phyloP scores from a whole-genome alignment of 176 grass and related monocot genomes.

The Themeda triandra region DNA sequence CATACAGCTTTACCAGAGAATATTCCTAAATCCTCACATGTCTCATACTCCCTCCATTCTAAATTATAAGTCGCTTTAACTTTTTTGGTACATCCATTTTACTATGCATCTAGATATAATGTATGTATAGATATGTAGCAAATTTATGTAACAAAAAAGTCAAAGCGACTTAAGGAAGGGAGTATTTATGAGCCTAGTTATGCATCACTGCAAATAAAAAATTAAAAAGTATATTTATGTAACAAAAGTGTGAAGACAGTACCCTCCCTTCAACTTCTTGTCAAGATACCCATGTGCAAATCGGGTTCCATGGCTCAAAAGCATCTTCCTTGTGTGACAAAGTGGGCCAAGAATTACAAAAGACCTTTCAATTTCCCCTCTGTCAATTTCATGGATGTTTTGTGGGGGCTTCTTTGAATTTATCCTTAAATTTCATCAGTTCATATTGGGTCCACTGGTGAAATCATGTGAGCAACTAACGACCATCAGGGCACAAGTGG shows the following conservation, averaged over 20 bases:
- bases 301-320: conserved; percentile 71
- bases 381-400: conserved; percentile 44
- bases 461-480: conserved; percentile 38
- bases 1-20: conserved; percentile 5
- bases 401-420: conserved; percentile 66
- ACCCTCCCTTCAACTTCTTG: conserved; percentile 55
- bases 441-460: conserved; percentile 63
- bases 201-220: neutral
- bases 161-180: no score
- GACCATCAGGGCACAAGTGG: neutral
- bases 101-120: no score
- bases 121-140: no score
- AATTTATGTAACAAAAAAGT: no score
- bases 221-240: conserved; percentile 3
- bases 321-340: conserved; percentile 56
- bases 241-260: conserved; percentile 23
- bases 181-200: conserved; percentile 14
- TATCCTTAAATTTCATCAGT: conserved; percentile 39
- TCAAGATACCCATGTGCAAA: conserved; percentile 46
- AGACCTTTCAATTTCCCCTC: conserved; percentile 49
- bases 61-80: no score
- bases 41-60: no score
- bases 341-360: conserved; percentile 61
- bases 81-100: no score
- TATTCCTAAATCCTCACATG: neutral